Base-by-base conservation (phyloP, 352 stramenopile species). In the Paralagenidium karlingii region DNA sequence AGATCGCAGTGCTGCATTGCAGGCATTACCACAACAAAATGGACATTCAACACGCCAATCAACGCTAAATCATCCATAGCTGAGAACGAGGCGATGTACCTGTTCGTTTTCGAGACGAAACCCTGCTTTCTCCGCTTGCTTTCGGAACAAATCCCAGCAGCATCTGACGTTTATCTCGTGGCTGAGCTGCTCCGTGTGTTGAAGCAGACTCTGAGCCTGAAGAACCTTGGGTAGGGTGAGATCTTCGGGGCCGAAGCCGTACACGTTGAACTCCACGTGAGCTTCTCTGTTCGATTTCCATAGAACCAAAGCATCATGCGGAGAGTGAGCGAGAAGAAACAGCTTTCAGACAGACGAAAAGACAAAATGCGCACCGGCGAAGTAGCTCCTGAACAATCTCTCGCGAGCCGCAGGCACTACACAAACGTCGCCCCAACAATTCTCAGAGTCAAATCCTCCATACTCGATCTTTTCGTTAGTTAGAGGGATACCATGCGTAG, bases 111-210 rank as follows among this genome's bases (percentile, higher is more conserved):
- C 80, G 38, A 89, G 51, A 15, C 52, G 51, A 41, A 83, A 90
- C 12, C 76, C 71, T 18, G 55, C 45, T 26, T 65, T 67, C 38
- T 82, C 60, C 11, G 76, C 68, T 34, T 92, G 71, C 24, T 66
- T 69, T 18, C 69, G 68, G 45, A 89, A 89, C 40, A 70, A 84
- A 24, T 74, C 56, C 78, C 78, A 92, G 27, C 70, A 74, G 12
- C 40, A 39, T 47, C 69, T 78, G 12, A 92, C 78, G 36, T 82
- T 78, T 38, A 79, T 63, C 43, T 89, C 76, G 39, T 92, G 78
- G 38, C 85, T 69, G 18, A 92, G 49, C 36, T 89, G 76, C 46
- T 89, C 73, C 30, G 78, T 92, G 58, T 92, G 78, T 45, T 92
- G 78, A 30, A 92, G 45, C 44, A 92, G 26, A 53, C 75, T 89